Conservation (phyloP, 805 yeast species). For the Ogataea haglerorum region DNA sequence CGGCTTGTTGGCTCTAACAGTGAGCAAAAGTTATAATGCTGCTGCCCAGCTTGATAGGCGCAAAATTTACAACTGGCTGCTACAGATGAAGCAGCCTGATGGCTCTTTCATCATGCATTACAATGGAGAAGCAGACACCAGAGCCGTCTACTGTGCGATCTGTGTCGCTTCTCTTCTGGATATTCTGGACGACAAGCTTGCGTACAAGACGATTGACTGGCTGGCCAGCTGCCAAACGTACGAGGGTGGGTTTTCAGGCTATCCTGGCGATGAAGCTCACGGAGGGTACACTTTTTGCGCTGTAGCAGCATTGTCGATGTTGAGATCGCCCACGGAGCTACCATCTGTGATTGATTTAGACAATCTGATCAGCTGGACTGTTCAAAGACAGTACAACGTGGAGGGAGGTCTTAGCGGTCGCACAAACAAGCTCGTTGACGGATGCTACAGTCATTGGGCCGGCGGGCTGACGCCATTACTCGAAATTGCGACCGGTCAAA, state of each 20-base stretch:
- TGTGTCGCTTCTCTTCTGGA: slow-evolving; percentile 64
- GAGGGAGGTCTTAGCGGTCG: slow-evolving; percentile 92
- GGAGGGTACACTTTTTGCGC: slow-evolving; percentile 97
- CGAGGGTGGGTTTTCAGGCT: slow-evolving; percentile 95
- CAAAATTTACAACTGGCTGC: slow-evolving; percentile 59
- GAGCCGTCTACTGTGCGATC: slow-evolving; percentile 88
- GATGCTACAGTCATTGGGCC: slow-evolving; percentile 95
- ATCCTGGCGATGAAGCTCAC: slow-evolving; percentile 85
- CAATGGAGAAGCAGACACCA: slow-evolving; percentile 80
- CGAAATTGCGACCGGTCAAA: slow-evolving; percentile 44
- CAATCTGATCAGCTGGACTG: slow-evolving; percentile 61
- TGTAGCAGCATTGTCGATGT: slow-evolving; percentile 54
- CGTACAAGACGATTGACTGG: slow-evolving; percentile 55
- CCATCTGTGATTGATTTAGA: slow-evolving; percentile 41
- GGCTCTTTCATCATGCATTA: slow-evolving; percentile 77
- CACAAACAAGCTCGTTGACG: slow-evolving; percentile 90
- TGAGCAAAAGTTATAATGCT: slow-evolving; percentile 39
- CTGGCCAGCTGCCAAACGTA: slow-evolving; percentile 72
- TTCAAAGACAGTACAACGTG: slow-evolving; percentile 59
- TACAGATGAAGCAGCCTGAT: slow-evolving; percentile 55
- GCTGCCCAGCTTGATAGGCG: slow-evolving; percentile 45
- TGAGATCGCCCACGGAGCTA: slow-evolving; percentile 37
- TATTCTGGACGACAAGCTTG: slow-evolving; percentile 59
- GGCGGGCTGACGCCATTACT: slow-evolving; percentile 72
- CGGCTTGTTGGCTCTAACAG: slow-evolving; percentile 57